Base-by-base conservation (phyloP, 2,329 filamentous ascomycete species). In the Thelonectria olida region DNA sequence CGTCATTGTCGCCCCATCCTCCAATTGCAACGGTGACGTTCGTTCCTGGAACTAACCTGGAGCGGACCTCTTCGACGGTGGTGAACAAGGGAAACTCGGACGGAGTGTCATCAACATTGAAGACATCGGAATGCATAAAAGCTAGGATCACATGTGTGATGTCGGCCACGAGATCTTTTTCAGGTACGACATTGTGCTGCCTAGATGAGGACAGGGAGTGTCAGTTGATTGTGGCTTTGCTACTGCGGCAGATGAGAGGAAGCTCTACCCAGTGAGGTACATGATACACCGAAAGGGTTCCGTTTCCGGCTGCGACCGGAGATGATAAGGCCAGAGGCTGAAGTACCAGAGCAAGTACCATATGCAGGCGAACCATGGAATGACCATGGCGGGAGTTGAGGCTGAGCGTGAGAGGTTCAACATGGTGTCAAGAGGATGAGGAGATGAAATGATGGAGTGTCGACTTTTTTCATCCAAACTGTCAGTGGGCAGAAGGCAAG, bases 11-110 rank as follows among this genome's bases (percentile, higher is more conserved):
- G 0, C 90, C 90, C 90, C 91, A 93, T 53, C 90, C 91, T 10
- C 91, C 91, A 64, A 93, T 87, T 19, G 91, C 90, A 36, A 93
- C 82, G 78, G 90, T 84, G 20, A 93, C 76, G 66, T 90, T 88
- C 19, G 88, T 88, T 23, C 79, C 80, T 0, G 75, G 61, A 7
- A 75, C 75, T 61, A 89, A 87, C 54, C 80, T 76, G 17, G 71
- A 59, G 5, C 87, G 84, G 13, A 83, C 79, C 12, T 79, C 72
- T 3, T 73, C 69, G 2, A 89, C 79, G 2, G 79, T 80, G 4
- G 81, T 84, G 67, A 88, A 88, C 6, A 89, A 73, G 0, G 84
- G 81, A 76, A 83, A 87, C 4, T 70, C 56, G 4, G 72, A 64
- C 1, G 76, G 74, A 0, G 70, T 62, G 10, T 75, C 44, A 2